These are phyloP conservation scores for Amanita pseudoporphyria DNA, from an alignment of 768 basidiomycete species.

Conservation along the genomic window DNA sequence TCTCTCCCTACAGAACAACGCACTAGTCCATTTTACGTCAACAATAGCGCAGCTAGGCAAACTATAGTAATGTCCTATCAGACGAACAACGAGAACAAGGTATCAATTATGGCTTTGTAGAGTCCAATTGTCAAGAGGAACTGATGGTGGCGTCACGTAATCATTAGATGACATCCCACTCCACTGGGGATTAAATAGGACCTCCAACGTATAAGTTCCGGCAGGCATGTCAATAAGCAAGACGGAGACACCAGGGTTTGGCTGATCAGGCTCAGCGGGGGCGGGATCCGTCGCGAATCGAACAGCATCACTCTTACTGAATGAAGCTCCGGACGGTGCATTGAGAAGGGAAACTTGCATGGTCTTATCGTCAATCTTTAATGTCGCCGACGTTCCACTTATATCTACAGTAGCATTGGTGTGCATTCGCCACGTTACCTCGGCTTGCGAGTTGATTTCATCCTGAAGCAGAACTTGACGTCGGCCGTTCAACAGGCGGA, in stretches of 20 bases:
- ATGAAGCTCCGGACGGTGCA: conserved; percentile 55
- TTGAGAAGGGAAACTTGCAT: conserved; percentile 59
- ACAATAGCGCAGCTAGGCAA: background rate
- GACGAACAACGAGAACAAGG: conserved; percentile 11
- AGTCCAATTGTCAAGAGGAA: conserved; percentile 67
- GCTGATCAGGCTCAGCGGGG: conserved; percentile 57
- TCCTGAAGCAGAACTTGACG: conserved; percentile 90
- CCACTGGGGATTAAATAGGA: conserved; percentile 96
- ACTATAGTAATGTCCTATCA: conserved; percentile 6
- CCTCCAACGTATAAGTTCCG: conserved; percentile 70
- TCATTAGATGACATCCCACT: conserved; percentile 43
- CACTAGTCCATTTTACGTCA: background rate
- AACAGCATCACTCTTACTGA: conserved; percentile 44
- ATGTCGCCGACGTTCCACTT: conserved; percentile 59
- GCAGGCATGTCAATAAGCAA: conserved; percentile 60
- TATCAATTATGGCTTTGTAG: conserved; percentile 65
- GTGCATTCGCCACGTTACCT: conserved; percentile 87
- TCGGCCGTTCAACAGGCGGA: conserved; percentile 74
- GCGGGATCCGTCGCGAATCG: conserved; percentile 52
- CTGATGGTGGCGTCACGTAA: conserved; percentile 62
- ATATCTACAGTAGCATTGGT: conserved; percentile 78
- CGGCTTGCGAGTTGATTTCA: conserved; percentile 56
- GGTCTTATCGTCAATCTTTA: conserved; percentile 61
- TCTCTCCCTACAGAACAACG: background rate
- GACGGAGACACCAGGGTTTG: conserved; percentile 73